Conservation (phyloP, 768 basidiomycete genomes). For the Leccinellum luteum region DNA sequence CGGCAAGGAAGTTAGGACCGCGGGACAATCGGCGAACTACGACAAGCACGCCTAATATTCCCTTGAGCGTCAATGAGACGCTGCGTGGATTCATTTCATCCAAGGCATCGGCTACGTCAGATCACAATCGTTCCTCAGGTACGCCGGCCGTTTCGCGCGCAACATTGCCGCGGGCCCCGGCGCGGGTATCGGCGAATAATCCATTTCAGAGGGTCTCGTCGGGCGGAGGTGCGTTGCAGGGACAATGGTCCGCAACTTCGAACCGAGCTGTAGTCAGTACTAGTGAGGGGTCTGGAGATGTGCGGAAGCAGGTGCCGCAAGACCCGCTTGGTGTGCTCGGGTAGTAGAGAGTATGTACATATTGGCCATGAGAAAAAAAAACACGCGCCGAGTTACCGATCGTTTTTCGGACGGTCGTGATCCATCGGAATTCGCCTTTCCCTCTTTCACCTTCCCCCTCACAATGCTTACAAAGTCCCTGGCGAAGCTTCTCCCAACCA, state of each 20-base stretch:
- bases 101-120: constrained; percentile 4
- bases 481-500: constrained; percentile 31
- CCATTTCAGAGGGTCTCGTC: constrained; percentile 28
- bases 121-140: constrained; percentile 17
- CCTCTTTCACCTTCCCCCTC: constrained; percentile 11
- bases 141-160: constrained; percentile 10
- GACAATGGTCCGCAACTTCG: constrained; percentile 1
- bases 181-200: constrained; percentile 28
- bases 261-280: constrained; percentile 1
- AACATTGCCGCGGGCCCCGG: constrained; percentile 19
- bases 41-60: constrained; percentile 6
- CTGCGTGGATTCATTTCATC: constrained; percentile 22
- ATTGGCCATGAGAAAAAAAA: constrained; percentile 18
- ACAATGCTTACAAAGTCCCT: constrained; percentile 68
- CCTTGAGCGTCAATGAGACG: constrained; percentile 21
- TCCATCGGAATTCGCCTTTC: constrained; percentile 9
- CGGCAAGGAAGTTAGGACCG: constrained; percentile 19
- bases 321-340: constrained; percentile 31
- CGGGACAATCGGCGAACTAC: constrained; percentile 12
- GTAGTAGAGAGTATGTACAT: constrained; percentile 19
- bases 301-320: constrained; percentile 12
- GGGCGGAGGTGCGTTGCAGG: background rate
- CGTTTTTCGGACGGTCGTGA: constrained; percentile 15
- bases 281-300: constrained; percentile 4
- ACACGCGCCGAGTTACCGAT: constrained; percentile 10